Evolutionary conservation across 768 basidiomycete species (phyloP), one percentile per base, ranked within the genome.

Genomic region (Boletus insuetus): DNA sequence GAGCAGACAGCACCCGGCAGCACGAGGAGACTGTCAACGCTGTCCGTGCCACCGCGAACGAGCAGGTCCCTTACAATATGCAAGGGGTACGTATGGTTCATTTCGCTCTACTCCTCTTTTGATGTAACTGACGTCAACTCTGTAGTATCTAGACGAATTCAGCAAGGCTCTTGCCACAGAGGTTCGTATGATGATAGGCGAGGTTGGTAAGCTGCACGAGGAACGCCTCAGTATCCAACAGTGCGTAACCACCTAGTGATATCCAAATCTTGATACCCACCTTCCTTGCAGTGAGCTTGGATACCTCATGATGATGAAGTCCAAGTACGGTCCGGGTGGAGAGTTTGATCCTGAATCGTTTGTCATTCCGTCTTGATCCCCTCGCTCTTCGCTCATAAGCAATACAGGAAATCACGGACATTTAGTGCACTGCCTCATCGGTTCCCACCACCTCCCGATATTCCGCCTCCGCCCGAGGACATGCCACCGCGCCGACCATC

Each of bases 291-390:
- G 91, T 62, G 89, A 92, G 76, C 77, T 94, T 52, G 91, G 87
- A 24, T 82, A 77, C 52, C 74, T 94, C 26, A 70, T 93, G 55
- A 75, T 77, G 60, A 77, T 86, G 77, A 84, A 82, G 68, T 79
- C 87, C 39, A 88, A 88, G 66, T 89, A 91, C 60, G 86, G 85
- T 9, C 84, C 89, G 19, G 90, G 89, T 53, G 91, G 91, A 47
- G 86, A 91, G 67, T 93, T 87, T 64, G 87, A 91, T 63, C 81
- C 86, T 8, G 84, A 89, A n/a, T 92, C 91, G 91, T 84, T 37
- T 59, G 72, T 47, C 20, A 16, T 17, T 52, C 7, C n/a, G 19
- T 49, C 38, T 16, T 35, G 19, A 14, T 39, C 10, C 7, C 8
- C 14, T 11, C 34, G 8, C 12, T 11, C 31, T 53, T 38, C 19